These are phyloP conservation scores for Physaria fendleri DNA, from an alignment of 345 rosid species.

Conservation along the genomic window DNA sequence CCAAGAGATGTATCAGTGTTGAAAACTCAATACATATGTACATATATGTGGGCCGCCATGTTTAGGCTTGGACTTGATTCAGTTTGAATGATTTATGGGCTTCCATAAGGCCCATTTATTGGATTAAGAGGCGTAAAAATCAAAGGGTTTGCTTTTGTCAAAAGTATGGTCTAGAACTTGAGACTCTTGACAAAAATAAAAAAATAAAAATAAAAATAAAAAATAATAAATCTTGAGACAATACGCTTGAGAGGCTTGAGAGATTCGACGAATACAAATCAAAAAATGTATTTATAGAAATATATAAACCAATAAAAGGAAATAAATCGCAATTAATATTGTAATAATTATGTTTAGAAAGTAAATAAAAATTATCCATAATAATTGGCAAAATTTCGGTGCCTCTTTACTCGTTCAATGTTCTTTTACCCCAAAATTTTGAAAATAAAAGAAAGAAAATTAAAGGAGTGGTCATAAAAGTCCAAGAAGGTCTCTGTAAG, in stretches of 20 bases:
- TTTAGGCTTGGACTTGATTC: no score
- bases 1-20: no score
- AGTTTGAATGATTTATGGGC: neutral
- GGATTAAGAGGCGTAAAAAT: neutral
- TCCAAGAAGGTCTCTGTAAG: slow-evolving; percentile 14
- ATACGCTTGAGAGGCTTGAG: no score
- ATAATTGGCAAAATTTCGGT: slow-evolving; percentile 31
- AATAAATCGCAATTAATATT: neutral
- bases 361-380: neutral
- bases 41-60: no score
- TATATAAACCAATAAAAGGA: neutral
- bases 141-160: neutral
- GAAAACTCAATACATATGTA: no score
- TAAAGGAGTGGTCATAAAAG: slow-evolving; percentile 18
- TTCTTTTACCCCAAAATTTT: neutral
- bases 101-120: neutral
- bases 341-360: neutral
- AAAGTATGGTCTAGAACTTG: neutral
- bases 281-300: no score
- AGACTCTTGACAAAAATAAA: no score
- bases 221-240: no score
- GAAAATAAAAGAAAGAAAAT: neutral
- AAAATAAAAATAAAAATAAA: no score
- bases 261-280: no score
- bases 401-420: slow-evolving; percentile 53